These are phyloP conservation scores for Acanthochlamys bracteata DNA, from an alignment of 106 monocot genomes.

Conservation along the genomic window DNA sequence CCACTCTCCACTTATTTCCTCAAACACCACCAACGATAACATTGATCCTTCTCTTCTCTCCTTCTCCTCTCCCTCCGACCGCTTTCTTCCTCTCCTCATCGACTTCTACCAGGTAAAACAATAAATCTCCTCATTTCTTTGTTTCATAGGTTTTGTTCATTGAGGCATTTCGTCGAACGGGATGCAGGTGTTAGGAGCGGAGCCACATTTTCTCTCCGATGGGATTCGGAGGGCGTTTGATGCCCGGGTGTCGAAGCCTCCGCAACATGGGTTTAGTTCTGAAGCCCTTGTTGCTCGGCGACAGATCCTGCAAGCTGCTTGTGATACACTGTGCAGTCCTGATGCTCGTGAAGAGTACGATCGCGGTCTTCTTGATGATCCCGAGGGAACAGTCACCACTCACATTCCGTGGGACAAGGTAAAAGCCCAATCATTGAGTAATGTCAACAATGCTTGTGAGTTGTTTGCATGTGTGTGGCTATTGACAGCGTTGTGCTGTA, in stretches of 20 bases:
- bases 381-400: conserved; percentile 25
- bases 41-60: conserved; percentile 16
- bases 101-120: conserved; percentile 61
- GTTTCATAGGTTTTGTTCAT: too few relatives aligned
- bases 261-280: conserved; percentile 59
- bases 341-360: conserved; percentile 54
- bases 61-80: conserved; percentile 17
- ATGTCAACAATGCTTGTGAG: too few relatives aligned
- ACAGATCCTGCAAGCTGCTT: conserved; percentile 86
- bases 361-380: conserved; percentile 47
- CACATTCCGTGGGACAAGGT: conserved; percentile 86
- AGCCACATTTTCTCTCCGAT: conserved; percentile 74
- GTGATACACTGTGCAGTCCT: conserved; percentile 43
- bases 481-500: too few relatives aligned
- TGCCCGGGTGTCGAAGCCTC: conserved; percentile 47
- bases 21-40: conserved; percentile 8
- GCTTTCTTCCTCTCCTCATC: conserved; percentile 60
- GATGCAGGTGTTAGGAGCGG: conserved; percentile 67
- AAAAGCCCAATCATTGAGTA: too few relatives aligned
- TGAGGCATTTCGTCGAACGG: not conserved
- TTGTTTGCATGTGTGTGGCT: too few relatives aligned
- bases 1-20: conserved; percentile 17
- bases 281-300: conserved; percentile 74
- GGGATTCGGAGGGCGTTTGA: conserved; percentile 83
- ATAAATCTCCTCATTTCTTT: not conserved